Conservation (phyloP, 257 asterid genomes). For the Ilex aquifolium region DNA sequence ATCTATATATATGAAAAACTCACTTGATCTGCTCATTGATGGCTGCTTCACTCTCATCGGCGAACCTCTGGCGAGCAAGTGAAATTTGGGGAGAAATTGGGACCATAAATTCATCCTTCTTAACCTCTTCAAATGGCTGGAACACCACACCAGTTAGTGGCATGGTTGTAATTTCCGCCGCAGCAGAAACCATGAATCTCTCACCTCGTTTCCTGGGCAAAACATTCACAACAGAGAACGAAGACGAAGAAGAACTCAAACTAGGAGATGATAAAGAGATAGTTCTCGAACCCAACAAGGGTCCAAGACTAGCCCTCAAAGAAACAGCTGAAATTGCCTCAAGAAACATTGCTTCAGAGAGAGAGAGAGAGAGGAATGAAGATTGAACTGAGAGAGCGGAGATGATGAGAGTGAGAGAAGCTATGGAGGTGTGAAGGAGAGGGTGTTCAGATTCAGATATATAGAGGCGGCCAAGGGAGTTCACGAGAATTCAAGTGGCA, state of each 20-base stretch:
- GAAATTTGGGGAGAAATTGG: slow-evolving; percentile 46
- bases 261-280: background rate
- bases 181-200: slow-evolving; percentile 26
- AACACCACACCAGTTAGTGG: slow-evolving; percentile 62
- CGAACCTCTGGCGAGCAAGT: slow-evolving; percentile 65
- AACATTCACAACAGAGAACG: slow-evolving; percentile 16
- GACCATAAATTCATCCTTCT: slow-evolving; percentile 47
- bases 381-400: background rate
- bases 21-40: slow-evolving; percentile 89
- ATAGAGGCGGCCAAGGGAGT: slow-evolving; percentile 6
- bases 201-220: slow-evolving; percentile 25
- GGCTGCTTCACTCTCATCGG: slow-evolving; percentile 55
- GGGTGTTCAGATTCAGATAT: slow-evolving; percentile 1
- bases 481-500: background rate
- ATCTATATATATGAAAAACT: slow-evolving; percentile 15
- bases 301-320: slow-evolving; percentile 15
- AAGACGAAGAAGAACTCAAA: slow-evolving; percentile 9
- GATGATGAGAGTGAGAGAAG: background rate
- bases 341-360: slow-evolving; percentile 24
- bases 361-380: background rate
- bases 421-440: background rate
- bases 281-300: slow-evolving; percentile 13
- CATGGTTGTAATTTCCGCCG: slow-evolving; percentile 22
- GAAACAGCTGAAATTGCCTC: slow-evolving; percentile 47
- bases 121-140: slow-evolving; percentile 87